Percentiles rank a stretch among this genome's conserved stretches.
Evolutionary conservation across 371 early-diverging fungal species (phyloP).

Genomic region (Mucor plumbeus): DNA sequence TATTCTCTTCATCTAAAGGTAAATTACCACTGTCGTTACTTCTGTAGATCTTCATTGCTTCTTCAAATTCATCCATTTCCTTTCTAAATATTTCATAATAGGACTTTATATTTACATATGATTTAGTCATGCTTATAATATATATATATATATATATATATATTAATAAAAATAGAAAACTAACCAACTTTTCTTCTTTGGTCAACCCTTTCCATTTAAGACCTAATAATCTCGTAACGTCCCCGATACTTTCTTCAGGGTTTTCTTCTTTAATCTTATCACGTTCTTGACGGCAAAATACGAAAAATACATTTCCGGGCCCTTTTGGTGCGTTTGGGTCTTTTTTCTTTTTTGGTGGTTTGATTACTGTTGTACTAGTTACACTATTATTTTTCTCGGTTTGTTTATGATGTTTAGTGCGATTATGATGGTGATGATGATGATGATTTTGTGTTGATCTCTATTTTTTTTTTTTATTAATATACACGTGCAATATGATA

Average conservation of each 20-base stretch:
- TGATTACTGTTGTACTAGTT: constrained; percentile 18
- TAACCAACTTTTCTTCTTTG: constrained; percentile 60
- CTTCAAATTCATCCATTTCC: constrained; percentile 56
- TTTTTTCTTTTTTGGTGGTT: constrained; percentile 49
- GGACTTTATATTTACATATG: constrained; percentile 26
- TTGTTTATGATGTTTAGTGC: neutral
- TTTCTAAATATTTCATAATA: constrained; percentile 58
- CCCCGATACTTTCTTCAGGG: constrained; percentile 56
- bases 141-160: neutral
- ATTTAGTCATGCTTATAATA: neutral
- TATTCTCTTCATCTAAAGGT: neutral
- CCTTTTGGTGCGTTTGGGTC: constrained; percentile 76
- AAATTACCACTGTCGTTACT: neutral
- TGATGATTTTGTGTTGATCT: no score
- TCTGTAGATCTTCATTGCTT: constrained; percentile 56
- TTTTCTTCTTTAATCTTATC: constrained; percentile 63
- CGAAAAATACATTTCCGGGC: constrained; percentile 70
- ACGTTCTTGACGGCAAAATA: constrained; percentile 63
- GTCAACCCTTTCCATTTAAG: constrained; percentile 56
- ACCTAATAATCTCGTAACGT: constrained; percentile 56
- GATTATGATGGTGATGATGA: neutral
- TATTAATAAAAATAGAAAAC: neutral
- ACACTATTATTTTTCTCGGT: neutral
- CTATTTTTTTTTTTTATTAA: no score
- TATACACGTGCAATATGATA: no score